Evolutionary conservation across 495 filamentous ascomycete genomes (phyloP), one percentile per base, ranked within the genome.

Genomic region (Platismatia glauca): DNA sequence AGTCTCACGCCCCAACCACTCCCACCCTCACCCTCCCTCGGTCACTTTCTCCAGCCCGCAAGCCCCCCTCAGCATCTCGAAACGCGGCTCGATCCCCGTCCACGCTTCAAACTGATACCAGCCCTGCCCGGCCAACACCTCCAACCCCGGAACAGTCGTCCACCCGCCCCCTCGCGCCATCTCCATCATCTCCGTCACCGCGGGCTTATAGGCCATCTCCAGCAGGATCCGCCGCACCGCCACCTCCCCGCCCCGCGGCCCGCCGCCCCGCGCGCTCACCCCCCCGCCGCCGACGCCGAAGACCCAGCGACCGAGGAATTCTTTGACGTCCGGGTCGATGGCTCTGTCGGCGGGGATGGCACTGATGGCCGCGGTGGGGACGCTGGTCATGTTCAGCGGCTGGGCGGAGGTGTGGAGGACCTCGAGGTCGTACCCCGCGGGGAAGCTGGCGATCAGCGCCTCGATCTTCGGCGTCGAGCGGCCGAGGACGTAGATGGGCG

Each of bases 191-290:
- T 88, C 79, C 18, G 94, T 99, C 34, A 87, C 80, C 0, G 82
- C 72, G 33, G 94, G 95, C 72, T 88, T 95, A 73, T 99, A 99
- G 6, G 94, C 92, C 94, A 99, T 97, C 77, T 99, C 94, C 2
- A 96, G 75, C 60, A 97, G 75, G 37, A 95, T 84, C 8, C n/a
- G 50, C 50, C n/a, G 33, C 50, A 53, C 50, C 15, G 50, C 33
- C 50, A 53, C 11, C 29, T 7, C n/a, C 50, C 50, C 50, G 27
- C 24, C 29, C 27, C 4, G 50, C 1, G 50, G 20, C 12, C 4
- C 50, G 7, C 20, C 27, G 12, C 29, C 7, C 50, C 3, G 3
- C 29, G 33, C 29, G 0, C 8, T 33, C 50, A 53, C 33, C 50
- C 68, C 71, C 13, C 71, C 71, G 38, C 78, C 71, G 1, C 68